These are phyloP conservation scores for Psidium guajava DNA, from an alignment of 345 rosid species.

Conservation along the genomic window DNA sequence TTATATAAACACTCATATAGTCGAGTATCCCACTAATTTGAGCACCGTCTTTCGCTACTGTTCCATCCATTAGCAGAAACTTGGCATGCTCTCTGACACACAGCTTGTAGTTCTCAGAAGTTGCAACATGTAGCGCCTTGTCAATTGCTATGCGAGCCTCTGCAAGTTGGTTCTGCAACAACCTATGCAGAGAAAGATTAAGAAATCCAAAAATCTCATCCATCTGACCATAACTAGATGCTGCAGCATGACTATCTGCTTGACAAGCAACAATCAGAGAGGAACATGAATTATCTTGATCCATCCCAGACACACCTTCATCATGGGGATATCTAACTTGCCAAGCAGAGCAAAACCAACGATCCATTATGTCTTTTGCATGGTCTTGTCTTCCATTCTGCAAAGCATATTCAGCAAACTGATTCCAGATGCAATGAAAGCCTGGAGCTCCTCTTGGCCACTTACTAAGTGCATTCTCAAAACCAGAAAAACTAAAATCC, in stretches of 20 bases:
- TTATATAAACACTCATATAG: slow-evolving; percentile 43
- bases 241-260: slow-evolving; percentile 13
- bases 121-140: slow-evolving; percentile 41
- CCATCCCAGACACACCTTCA: slow-evolving; percentile 10
- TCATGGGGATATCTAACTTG: slow-evolving; percentile 13
- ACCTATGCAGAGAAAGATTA: slow-evolving; percentile 54
- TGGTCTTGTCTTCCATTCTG: slow-evolving; percentile 31
- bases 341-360: slow-evolving; percentile 57
- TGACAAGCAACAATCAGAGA: slow-evolving; percentile 13
- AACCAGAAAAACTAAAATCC: slow-evolving; percentile 26
- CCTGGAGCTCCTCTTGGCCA: slow-evolving; percentile 63
- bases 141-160: slow-evolving; percentile 49
- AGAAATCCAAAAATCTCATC: slow-evolving; percentile 69
- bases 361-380: slow-evolving; percentile 49
- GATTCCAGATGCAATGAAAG: slow-evolving; percentile 83
- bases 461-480: slow-evolving; percentile 54
- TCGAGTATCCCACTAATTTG: slow-evolving; percentile 27
- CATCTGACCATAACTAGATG: slow-evolving; percentile 11
- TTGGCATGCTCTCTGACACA: slow-evolving; percentile 70
- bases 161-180: slow-evolving; percentile 40
- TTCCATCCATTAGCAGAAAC: slow-evolving; percentile 29
- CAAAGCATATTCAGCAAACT: slow-evolving; percentile 63
- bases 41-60: slow-evolving; percentile 19
- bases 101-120: slow-evolving; percentile 28
- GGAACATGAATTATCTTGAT: slow-evolving; percentile 4